Base-by-base conservation (phyloP, 257 asterid genomes). In the Solanum paucissectum region DNA sequence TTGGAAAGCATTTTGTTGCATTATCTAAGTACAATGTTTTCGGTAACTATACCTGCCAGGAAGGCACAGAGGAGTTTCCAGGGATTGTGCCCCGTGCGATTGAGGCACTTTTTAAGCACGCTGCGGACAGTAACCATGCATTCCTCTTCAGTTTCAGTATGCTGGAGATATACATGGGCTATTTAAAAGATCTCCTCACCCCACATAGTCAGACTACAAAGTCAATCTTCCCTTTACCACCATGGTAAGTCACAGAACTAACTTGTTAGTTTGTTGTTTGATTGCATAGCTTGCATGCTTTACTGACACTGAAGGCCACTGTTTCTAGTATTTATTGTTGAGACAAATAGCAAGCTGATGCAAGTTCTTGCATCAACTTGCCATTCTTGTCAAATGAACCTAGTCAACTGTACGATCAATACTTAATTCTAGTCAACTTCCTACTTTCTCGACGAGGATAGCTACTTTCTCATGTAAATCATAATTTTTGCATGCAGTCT, bases 91-190 rank as follows among this genome's bases (percentile, higher is more conserved):
- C 89, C 20, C 73, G 83, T 66, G 74, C 73, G 8, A 42, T 87
- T 62, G 71, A 87, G 85, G 89, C 89, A 7, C 86, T 87, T 34
- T 87, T 87, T 79, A 68, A 79, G 89, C 87, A 87, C 42, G 81
- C 83, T 33, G 33, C 40, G 6, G 87, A 87, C 77, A 62, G 71
- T 87, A 87, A 87, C 89, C 86, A 81, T 66, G 38, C 62, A 82
- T 81, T 62, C 29, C 82, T 87, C 58, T 81, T 87, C 62, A 81
- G 46, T 21, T 62, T 87, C 42, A 87, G 89, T 49, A 87, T 87
- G 83, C 83, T 87, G 55, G 87, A 87, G 37, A 81, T 87, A n/a
- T 87, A 87, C 87, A 79, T 81, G 87, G 89, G 89, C 33, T 52
- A 81, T 87, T 77, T 87, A 72, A 87, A 64, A 68, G 89, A 87